Percentiles rank a stretch among this genome's conserved stretches.
Conservation (phyloP, 129 eudicot species). For the Artemisia tridentata region DNA sequence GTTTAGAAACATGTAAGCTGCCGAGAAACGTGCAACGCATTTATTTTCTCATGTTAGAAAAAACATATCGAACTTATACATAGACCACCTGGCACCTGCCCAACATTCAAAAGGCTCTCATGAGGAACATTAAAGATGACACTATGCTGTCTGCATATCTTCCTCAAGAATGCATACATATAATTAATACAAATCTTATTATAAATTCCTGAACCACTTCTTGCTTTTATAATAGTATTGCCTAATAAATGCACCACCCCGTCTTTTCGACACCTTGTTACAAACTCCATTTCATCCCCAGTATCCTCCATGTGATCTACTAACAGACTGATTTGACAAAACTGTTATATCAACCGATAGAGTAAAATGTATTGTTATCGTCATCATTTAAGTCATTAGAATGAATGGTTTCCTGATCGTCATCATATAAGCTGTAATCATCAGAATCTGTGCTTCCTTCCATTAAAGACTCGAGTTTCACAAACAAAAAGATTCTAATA, state of each 20-base stretch:
- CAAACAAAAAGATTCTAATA: not conserved
- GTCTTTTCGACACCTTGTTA: conserved; percentile 58
- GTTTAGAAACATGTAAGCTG: not conserved
- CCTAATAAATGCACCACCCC: conserved; percentile 90
- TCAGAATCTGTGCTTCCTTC: not conserved
- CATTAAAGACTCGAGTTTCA: not conserved
- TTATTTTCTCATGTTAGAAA: conserved; percentile 12
- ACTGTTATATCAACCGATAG: conserved; percentile 41
- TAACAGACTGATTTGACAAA: conserved; percentile 40
- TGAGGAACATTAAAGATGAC: conserved; percentile 83
- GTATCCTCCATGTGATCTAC: conserved; percentile 25
- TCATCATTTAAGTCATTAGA: conserved; percentile 4
- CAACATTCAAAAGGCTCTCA: conserved; percentile 83
- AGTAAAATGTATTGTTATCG: conserved; percentile 11
- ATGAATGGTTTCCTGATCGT: not conserved
- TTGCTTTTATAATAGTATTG: conserved; percentile 62
- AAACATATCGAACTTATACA: conserved; percentile 33
- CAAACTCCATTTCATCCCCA: conserved; percentile 55
- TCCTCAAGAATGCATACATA: conserved; percentile 75
- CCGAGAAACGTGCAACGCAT: conserved; percentile 2
- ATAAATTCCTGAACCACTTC: conserved; percentile 50
- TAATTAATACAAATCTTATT: conserved; percentile 72
- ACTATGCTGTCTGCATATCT: conserved; percentile 84
- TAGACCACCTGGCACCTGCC: conserved; percentile 68
- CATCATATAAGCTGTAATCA: not conserved